A percentile compares a stretch with the other conserved stretches of the same genome.
These are phyloP conservation scores for Megacollybia marginata DNA, from an alignment of 768 basidiomycete genomes.

Conservation along the genomic window DNA sequence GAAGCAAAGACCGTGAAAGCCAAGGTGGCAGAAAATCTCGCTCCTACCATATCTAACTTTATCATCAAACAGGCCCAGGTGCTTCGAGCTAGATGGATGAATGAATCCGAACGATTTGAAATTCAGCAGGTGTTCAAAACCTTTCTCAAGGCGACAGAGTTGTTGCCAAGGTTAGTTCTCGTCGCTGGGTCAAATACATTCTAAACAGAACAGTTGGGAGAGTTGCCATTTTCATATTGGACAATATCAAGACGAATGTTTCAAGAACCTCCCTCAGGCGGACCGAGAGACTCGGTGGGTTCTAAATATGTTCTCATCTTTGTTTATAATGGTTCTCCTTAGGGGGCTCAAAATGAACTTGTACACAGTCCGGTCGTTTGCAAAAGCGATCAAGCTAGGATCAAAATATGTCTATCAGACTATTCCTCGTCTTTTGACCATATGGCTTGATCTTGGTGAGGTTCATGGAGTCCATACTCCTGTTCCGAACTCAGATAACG, in stretches of 20 bases:
- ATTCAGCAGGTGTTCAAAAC: slow-evolving; percentile 50
- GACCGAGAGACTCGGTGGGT: slow-evolving; percentile 43
- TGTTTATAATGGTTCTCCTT: neutral
- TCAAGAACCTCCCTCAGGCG: slow-evolving; percentile 38
- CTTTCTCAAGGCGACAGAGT: slow-evolving; percentile 43
- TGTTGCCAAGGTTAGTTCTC: slow-evolving; percentile 42
- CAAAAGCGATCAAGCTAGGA: slow-evolving; percentile 66
- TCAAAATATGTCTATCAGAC: slow-evolving; percentile 97
- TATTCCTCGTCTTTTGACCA: slow-evolving; percentile 85
- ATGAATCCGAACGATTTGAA: slow-evolving; percentile 80
- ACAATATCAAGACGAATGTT: slow-evolving; percentile 79
- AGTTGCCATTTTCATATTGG: slow-evolving; percentile 83
- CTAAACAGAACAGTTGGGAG: slow-evolving; percentile 53
- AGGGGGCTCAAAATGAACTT: slow-evolving; percentile 61
- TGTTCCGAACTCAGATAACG: slow-evolving; percentile 1
- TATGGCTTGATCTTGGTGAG: slow-evolving; percentile 93
- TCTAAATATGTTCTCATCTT: neutral
- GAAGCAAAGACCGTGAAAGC: slow-evolving; percentile 46
- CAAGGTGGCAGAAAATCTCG: slow-evolving; percentile 69
- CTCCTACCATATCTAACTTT: too few species aligned
- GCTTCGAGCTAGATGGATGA: slow-evolving; percentile 87
- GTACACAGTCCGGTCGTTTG: slow-evolving; percentile 60
- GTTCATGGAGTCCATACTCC: slow-evolving; percentile 16
- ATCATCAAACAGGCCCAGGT: slow-evolving; percentile 51
- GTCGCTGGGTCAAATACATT: neutral